Evolutionary conservation across 495 filamentous ascomycete species (phyloP), one percentile per base, ranked within the genome.

Genomic region (Penicillium psychrofluorescens): DNA sequence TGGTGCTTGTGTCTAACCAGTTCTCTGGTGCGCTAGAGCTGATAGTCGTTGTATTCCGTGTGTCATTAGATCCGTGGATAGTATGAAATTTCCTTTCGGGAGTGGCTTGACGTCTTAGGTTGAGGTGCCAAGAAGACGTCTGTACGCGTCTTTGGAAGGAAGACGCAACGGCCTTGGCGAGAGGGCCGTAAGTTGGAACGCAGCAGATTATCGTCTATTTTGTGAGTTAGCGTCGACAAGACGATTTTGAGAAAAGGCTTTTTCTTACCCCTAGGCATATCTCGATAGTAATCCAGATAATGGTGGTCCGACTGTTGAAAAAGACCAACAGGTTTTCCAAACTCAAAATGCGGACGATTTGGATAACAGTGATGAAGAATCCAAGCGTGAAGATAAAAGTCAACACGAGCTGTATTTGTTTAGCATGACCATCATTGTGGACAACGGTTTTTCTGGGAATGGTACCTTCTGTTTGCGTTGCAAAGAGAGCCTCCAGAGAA

Each of bases 211-310:
- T 68, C 15, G 12, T 37, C 29, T 30, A 12, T 4, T 38, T n/a
- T 35, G 34, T 48, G 38, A 44, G 27, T 29, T 32, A 22, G 22
- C 22, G 22, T 6, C 4, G 4, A 22, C 4, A 22, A 22, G 22
- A 0, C 6, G 2, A 22, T 6, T 11, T 36, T 4, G 11, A 39
- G 16, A 35, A 8, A 15, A 7, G 35, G 29, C 8, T 11, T 8
- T 3, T 5, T 36, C 51, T 32, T 31, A 65, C 62, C 6, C 74
- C 76, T 3, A 80, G 53, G 44, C 73, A 72, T 46, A 64, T 62
- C 43, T 79, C 75, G 5, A 78, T 57, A 6, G 58, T 46, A 11
- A 75, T 78, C 74, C 75, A 79, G n/a, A 73, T 55, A 28, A 75
- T 61, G 11, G 78, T 56, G 0, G 57, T 50, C 8, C 69, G 61